Conservation (phyloP, 192 early-diverging fungal species). For the Helicostylum pulchrum region DNA sequence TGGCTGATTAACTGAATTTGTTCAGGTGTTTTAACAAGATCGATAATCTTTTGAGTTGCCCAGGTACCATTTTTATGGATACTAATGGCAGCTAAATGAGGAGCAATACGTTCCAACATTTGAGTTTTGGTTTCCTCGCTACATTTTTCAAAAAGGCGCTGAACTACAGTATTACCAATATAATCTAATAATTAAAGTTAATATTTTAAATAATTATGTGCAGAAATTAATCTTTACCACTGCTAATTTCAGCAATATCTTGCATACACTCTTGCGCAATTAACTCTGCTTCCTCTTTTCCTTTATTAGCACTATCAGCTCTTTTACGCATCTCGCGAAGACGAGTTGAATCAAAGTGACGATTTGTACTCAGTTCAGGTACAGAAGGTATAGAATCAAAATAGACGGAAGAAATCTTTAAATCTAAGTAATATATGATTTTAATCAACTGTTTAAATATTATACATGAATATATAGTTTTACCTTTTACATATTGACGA, state of each 20-base stretch:
- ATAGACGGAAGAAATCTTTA: constrained; percentile 12
- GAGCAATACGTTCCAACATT: constrained; percentile 75
- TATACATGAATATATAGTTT: background rate
- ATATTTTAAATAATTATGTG: constrained; percentile 5
- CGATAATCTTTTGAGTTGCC: constrained; percentile 97
- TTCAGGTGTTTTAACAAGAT: constrained; percentile 71
- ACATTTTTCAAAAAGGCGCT: constrained; percentile 85
- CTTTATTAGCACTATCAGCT: constrained; percentile 52
- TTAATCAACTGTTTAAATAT: background rate
- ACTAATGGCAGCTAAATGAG: constrained; percentile 87
- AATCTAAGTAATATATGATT: background rate
- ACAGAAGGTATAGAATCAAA: constrained; percentile 31
- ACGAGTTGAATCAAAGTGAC: constrained; percentile 72
- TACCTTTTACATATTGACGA: constrained; percentile 8
- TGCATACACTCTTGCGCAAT: constrained; percentile 80
- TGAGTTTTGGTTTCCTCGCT: constrained; percentile 65
- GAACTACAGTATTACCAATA: constrained; percentile 95
- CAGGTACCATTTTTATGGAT: constrained; percentile 99
- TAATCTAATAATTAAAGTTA: constrained; percentile 75
- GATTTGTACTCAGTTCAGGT: constrained; percentile 22
- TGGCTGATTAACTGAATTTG: constrained; percentile 63
- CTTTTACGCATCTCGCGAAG: constrained; percentile 85
- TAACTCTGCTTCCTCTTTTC: constrained; percentile 62
- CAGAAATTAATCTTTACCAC: constrained; percentile 50
- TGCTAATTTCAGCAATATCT: constrained; percentile 87